Evolutionary conservation across 2,329 filamentous ascomycete genomes (phyloP), one percentile per base, ranked within the genome.

Genomic region (Arthrobotrys iridis): DNA sequence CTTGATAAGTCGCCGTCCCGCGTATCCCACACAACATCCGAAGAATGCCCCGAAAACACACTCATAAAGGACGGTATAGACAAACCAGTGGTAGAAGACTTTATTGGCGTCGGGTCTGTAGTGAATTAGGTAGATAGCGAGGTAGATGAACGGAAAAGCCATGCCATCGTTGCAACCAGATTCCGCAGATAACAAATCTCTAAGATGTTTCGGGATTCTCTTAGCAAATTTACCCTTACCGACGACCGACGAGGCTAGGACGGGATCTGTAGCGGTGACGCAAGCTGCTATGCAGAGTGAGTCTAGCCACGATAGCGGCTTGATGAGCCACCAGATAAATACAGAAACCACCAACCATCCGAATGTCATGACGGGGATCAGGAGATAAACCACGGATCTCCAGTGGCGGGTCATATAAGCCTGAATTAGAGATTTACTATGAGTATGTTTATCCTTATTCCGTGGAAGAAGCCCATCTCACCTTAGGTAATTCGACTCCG

Each of bases 111-210:
- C 82, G 26, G 88, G 88, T 77, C 90, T 85, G 81, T 94, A 97
- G 78, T 91, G 88, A 78, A 98, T 92, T 50, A 98, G 87, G 82
- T 97, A 98, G 28, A 97, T 85, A 0, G 92, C 90, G 28, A 99
- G 86, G 81, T 99, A 99, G 80, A 99, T 88, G 82, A 99, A 99
- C 0, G 95, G 95, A 81, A 99, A 99, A 0, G 95, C 95, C 95
- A 99, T 99, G 83, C 95, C 95, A 82, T 99, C 95, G 86, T 99
- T 99, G 84, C 95, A 99, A 28, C 95, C 95, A 5, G 95, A 99
- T 83, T 99, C 95, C 67, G 93, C 93, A 3, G 95, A 99, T 10
- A 99, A 85, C 59, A 99, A 82, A 83, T 99, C 95, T 86, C 95
- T 88, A 84, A 99, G 85, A 89, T 99, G 95, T 85, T 97, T 98